Evolutionary conservation across 257 asterid species (phyloP).

Genomic region (Oldenlandia corymbosa): DNA sequence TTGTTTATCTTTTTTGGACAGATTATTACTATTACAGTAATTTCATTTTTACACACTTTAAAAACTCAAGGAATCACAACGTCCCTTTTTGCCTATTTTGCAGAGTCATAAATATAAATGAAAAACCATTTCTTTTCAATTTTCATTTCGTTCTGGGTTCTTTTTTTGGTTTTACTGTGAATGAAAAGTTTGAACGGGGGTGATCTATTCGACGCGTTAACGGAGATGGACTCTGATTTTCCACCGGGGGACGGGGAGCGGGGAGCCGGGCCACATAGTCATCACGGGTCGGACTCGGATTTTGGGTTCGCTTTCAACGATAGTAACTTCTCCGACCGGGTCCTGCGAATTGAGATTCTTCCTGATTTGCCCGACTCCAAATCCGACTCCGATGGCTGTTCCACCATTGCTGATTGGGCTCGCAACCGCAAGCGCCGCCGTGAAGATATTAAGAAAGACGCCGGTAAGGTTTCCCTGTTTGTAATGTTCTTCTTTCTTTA

Average conservation of each 20-base stretch:
- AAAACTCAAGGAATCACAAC: neutral
- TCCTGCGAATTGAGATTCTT: constrained; percentile 55
- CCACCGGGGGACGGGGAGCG: constrained; percentile 18
- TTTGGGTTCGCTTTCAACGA: constrained; percentile 70
- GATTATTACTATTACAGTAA: no score
- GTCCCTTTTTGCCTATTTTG: neutral
- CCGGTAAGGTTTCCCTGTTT: constrained; percentile 28
- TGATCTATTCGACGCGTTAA: constrained; percentile 19
- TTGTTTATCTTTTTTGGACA: no score
- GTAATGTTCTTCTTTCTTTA: neutral
- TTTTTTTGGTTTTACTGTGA: neutral
- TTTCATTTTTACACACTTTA: no score
- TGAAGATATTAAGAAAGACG: constrained; percentile 37
- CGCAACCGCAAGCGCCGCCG: constrained; percentile 77
- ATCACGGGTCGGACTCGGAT: constrained; percentile 31
- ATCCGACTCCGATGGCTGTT: constrained; percentile 35
- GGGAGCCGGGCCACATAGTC: constrained; percentile 29
- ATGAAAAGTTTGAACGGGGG: constrained; percentile 15
- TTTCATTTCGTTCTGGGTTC: no score
- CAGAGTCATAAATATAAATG: no score
- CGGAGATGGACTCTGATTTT: constrained; percentile 29
- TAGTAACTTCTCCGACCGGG: constrained; percentile 71
- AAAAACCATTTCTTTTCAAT: neutral
- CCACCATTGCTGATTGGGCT: constrained; percentile 46
- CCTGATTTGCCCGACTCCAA: constrained; percentile 44